These are phyloP conservation scores for Colletotrichum australisinense DNA, from an alignment of 2,329 filamentous ascomycete genomes.

Conservation along the genomic window DNA sequence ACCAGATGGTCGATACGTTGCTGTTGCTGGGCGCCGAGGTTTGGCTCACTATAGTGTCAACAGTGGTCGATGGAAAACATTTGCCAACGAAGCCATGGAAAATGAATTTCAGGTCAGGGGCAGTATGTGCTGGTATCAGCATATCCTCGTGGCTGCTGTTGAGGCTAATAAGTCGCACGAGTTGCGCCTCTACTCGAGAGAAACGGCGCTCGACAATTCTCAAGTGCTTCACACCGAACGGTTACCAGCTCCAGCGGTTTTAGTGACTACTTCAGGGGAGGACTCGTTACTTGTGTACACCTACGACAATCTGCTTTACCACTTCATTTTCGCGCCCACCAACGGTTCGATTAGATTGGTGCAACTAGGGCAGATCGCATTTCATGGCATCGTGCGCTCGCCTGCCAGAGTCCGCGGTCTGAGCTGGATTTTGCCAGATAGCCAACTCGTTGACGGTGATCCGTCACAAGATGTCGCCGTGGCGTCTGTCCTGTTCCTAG, in stretches of 20 bases:
- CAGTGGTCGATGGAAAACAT: slow-evolving; percentile 96
- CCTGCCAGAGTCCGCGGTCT: slow-evolving; percentile 92
- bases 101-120: slow-evolving; percentile 93
- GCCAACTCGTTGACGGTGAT: slow-evolving; percentile 89
- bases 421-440: slow-evolving; percentile 95
- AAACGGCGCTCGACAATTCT: slow-evolving; percentile 79
- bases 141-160: slow-evolving; percentile 93
- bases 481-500: slow-evolving; percentile 94
- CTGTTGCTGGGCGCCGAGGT: slow-evolving; percentile 92
- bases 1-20: slow-evolving; percentile 91
- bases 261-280: slow-evolving; percentile 88
- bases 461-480: slow-evolving; percentile 95
- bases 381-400: slow-evolving; percentile 95
- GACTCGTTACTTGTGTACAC: slow-evolving; percentile 97
- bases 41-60: slow-evolving; percentile 95
- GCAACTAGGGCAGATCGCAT: slow-evolving; percentile 97
- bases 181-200: slow-evolving; percentile 92
- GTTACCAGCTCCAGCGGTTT: slow-evolving; percentile 86
- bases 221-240: slow-evolving; percentile 81
- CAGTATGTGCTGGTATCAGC: slow-evolving; percentile 99
- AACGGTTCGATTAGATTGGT: slow-evolving; percentile 79
- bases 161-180: slow-evolving; percentile 86
- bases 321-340: slow-evolving; percentile 86
- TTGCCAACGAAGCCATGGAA: slow-evolving; percentile 82
- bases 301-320: slow-evolving; percentile 94